Conservation (phyloP, 148 eudicot species). For the Nyssa sinensis region DNA sequence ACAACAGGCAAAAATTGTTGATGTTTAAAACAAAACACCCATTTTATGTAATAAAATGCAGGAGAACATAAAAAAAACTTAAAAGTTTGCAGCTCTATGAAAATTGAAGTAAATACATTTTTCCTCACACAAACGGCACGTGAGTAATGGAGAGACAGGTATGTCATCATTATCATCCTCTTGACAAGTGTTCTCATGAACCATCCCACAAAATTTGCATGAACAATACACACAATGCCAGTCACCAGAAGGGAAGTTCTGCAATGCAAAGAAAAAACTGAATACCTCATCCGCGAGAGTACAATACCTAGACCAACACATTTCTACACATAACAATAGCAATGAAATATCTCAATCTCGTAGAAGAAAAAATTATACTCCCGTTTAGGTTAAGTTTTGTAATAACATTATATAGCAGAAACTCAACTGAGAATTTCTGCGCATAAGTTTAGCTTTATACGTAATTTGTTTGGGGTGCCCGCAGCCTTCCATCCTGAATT, state of each 20-base stretch:
- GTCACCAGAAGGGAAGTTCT: slow-evolving; percentile 87
- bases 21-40: slow-evolving; percentile 19
- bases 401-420: not conserved
- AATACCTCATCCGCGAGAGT: not conserved
- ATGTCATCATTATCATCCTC: slow-evolving; percentile 30
- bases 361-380: not conserved
- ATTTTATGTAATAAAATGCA: slow-evolving; percentile 9
- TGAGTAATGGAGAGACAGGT: slow-evolving; percentile 37
- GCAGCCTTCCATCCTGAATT: not conserved
- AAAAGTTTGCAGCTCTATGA: slow-evolving; percentile 1
- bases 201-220: slow-evolving; percentile 77
- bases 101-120: slow-evolving; percentile 63
- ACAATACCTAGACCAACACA: too few species aligned
- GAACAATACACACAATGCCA: slow-evolving; percentile 86
- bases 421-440: not conserved
- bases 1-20: slow-evolving; percentile 21
- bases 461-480: not conserved
- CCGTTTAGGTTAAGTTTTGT: too few species aligned
- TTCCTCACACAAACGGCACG: slow-evolving; percentile 75
- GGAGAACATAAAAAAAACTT: not conserved
- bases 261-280: slow-evolving; percentile 22
- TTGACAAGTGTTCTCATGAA: slow-evolving; percentile 31
- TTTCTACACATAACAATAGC: too few species aligned
- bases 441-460: not conserved
- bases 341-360: not conserved